Base-by-base conservation (phyloP, 2,329 filamentous ascomycete genomes). In the Cylindrodendrum hubeiense region DNA sequence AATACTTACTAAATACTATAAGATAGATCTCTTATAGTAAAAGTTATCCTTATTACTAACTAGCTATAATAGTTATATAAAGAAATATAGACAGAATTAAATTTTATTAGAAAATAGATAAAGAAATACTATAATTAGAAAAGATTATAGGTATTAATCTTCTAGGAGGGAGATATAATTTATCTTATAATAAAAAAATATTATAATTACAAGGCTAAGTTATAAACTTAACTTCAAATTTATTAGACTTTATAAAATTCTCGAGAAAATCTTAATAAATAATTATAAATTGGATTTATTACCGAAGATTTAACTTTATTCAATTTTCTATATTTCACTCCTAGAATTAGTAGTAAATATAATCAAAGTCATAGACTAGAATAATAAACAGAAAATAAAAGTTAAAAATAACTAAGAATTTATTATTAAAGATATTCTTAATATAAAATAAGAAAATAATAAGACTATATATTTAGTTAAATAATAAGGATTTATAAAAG, bases 311-410 rank as follows among this genome's bases (percentile, higher is more conserved):
- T 66, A 43, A 22, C 53, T 70, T n/a, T 46, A 72, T 44, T 39
- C 39, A 44, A 60, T 74, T 33, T 70, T 71, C 61, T 66, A 73
- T 68, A 71, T 73, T 19, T 70, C 34, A 47, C 33, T 71, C 43
- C 28, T 71, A 24, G 46, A 71, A 64, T 49, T 49, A 57, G 52
- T 30, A 66, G 33, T 61, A 60, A 39, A 37, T 41, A 62, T 24
- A 39, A 63, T 56, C 50, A 53, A 26, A 62, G 2, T 63, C 21
- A 60, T 58, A 44, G 43, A 55, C 17, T 30, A 30, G 6, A 44
- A 52, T 57, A n/a, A 67, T 30, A 30, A 61, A 2, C 8, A 19
- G 9, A 41, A 63, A 62, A 53, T 46, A 57, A n/a, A 57, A 67
- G 37, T 62, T 33, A 56, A 61, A 30, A 65, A 37, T 24, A 37